Conservation (phyloP, 179 eudicot genomes). For the Silene vulgaris region DNA sequence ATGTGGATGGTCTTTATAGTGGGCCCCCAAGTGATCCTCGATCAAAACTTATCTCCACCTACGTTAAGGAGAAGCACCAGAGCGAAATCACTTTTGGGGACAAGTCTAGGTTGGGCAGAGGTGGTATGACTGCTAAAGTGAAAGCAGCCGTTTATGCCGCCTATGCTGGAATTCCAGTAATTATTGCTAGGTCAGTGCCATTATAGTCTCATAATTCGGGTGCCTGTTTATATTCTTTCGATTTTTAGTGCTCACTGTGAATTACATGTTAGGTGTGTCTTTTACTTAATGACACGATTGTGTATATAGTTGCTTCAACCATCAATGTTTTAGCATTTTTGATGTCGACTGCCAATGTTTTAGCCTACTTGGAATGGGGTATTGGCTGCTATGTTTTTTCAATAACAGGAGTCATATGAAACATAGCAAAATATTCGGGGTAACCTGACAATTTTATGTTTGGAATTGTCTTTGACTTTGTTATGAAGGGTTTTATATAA, state of each 20-base stretch:
- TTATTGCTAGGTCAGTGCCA: conserved; percentile 72
- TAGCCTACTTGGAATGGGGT: not conserved
- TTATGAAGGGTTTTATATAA: not conserved
- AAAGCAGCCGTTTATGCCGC: conserved; percentile 93
- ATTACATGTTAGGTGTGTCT: not conserved
- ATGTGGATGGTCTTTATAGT: conserved; percentile 95
- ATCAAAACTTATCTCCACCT: conserved; percentile 78
- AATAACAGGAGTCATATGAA: too few relatives aligned
- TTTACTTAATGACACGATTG: not conserved
- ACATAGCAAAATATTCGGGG: too few relatives aligned
- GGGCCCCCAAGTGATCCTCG: conserved; percentile 90
- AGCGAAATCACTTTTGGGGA: conserved; percentile 85
- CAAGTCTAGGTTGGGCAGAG: conserved; percentile 92
- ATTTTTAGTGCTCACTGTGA: too few relatives aligned
- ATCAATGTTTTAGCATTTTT: not conserved
- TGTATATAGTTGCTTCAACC: not conserved
- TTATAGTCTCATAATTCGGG: conserved; percentile 7
- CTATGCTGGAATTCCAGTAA: conserved; percentile 75
- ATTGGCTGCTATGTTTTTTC: not conserved
- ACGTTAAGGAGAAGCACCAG: conserved; percentile 71
- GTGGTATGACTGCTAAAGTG: conserved; percentile 98
- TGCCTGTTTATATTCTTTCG: not conserved
- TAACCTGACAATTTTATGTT: not conserved
- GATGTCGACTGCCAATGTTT: too few relatives aligned
- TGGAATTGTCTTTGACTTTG: not conserved